Conservation (phyloP, 2,329 filamentous ascomycete species). For the Colletotrichum viniferum region DNA sequence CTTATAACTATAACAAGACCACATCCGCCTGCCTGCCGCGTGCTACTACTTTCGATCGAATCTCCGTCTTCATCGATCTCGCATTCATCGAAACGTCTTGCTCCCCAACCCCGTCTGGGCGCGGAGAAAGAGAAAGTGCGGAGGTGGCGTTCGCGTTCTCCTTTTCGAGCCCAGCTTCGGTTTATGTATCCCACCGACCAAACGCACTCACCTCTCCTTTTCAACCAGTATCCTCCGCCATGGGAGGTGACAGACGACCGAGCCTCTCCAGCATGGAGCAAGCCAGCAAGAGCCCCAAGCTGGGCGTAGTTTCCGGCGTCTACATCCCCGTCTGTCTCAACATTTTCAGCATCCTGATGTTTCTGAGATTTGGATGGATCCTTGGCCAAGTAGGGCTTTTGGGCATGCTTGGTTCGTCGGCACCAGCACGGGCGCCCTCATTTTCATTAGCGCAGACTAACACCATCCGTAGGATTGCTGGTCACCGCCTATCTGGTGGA, state of each 20-base stretch:
- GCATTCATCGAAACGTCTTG: background rate
- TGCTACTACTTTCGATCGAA: background rate
- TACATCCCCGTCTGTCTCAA: conserved; percentile 91
- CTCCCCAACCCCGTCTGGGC: background rate
- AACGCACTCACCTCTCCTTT: background rate
- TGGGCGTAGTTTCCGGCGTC: conserved; percentile 78
- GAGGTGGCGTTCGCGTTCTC: conserved; percentile 2
- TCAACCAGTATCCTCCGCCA: background rate
- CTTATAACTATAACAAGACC: background rate
- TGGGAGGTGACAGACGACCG: conserved; percentile 18
- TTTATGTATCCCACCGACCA: background rate
- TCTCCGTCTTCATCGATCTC: background rate
- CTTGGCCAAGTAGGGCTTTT: conserved; percentile 80
- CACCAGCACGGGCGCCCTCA: background rate
- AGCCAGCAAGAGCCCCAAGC: conserved; percentile 57
- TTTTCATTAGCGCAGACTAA: conserved; percentile 16
- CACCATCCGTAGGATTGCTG: conserved; percentile 63
- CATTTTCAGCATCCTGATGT: conserved; percentile 91
- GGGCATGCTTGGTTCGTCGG: conserved; percentile 73
- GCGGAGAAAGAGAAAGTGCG: background rate
- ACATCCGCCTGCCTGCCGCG: background rate
- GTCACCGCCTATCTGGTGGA: conserved; percentile 79
- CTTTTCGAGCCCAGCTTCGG: background rate
- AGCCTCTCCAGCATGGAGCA: conserved; percentile 34
- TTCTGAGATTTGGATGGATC: conserved; percentile 85